Conservation (phyloP, 805 yeast genomes). For the Cephaloascus fragrans region DNA sequence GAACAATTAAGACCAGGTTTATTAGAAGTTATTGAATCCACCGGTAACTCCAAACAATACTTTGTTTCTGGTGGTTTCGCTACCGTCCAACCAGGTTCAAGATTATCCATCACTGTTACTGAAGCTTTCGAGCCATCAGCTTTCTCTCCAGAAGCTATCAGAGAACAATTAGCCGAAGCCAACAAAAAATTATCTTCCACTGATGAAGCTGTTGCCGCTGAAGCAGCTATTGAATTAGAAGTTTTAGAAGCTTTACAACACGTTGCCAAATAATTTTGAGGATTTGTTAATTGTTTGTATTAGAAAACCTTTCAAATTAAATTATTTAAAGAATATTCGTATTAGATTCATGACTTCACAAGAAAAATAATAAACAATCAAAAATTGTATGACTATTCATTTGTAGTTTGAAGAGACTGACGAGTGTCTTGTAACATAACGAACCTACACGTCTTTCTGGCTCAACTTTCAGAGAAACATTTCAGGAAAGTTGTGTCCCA, state of each 20-base stretch:
- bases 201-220: slow-evolving; percentile 85
- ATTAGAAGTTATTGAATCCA: slow-evolving; percentile 78
- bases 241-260: slow-evolving; percentile 90
- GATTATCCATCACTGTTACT: slow-evolving; percentile 81
- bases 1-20: slow-evolving; percentile 96
- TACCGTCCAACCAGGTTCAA: slow-evolving; percentile 89
- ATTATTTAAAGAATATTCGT: too few relatives aligned
- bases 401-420: too few relatives aligned
- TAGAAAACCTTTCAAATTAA: too few relatives aligned
- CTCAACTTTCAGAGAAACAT: too few relatives aligned
- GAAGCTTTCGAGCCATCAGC: slow-evolving; percentile 92
- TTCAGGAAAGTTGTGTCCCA: too few relatives aligned
- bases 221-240: slow-evolving; percentile 92
- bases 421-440: too few relatives aligned
- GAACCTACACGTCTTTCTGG: too few relatives aligned
- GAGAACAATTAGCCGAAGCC: slow-evolving; percentile 80
- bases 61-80: slow-evolving; percentile 97
- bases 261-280: slow-evolving; percentile 56
- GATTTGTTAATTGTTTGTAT: too few relatives aligned
- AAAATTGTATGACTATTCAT: too few relatives aligned
- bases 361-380: too few relatives aligned
- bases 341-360: too few relatives aligned
- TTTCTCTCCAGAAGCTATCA: slow-evolving; percentile 73
- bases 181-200: slow-evolving; percentile 80
- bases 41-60: slow-evolving; percentile 64